Evolutionary conservation across 257 asterid genomes (phyloP).

Genomic region (Capsicum pubescens): DNA sequence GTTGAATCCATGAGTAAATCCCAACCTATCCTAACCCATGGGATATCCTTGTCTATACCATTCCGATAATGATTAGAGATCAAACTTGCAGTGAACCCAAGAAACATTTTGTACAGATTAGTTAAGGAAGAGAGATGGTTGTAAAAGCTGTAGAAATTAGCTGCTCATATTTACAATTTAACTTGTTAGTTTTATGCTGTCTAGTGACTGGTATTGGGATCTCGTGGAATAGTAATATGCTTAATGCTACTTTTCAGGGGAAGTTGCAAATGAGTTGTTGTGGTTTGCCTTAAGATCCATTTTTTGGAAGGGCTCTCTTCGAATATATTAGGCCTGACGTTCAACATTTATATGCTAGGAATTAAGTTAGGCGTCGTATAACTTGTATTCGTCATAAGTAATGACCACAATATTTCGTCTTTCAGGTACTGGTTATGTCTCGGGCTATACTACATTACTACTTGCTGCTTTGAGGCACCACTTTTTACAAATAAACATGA

Average conservation of each 20-base stretch:
- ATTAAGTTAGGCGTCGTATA: background rate
- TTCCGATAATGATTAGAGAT: background rate
- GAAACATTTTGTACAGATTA: background rate
- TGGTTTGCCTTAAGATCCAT: background rate
- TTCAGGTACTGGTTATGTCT: slow-evolving; percentile 97
- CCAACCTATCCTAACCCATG: background rate
- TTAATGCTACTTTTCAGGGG: background rate
- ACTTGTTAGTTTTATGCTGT: too few species aligned
- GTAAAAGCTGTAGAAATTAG: background rate
- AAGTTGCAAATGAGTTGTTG: background rate
- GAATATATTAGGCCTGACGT: background rate
- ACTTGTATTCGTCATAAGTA: background rate
- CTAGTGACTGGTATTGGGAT: background rate
- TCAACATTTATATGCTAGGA: background rate
- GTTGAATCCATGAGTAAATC: too few species aligned
- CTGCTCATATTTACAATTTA: background rate
- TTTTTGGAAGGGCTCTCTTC: background rate
- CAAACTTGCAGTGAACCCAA: background rate
- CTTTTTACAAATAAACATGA: slow-evolving; percentile 56
- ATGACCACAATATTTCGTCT: slow-evolving; percentile 28
- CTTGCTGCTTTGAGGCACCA: slow-evolving; percentile 77
- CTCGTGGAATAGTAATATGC: background rate
- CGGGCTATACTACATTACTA: slow-evolving; percentile 74
- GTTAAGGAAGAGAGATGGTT: background rate
- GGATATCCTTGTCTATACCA: background rate